Conservation (phyloP, 805 yeast species). For the Lipomyces orientalis region DNA sequence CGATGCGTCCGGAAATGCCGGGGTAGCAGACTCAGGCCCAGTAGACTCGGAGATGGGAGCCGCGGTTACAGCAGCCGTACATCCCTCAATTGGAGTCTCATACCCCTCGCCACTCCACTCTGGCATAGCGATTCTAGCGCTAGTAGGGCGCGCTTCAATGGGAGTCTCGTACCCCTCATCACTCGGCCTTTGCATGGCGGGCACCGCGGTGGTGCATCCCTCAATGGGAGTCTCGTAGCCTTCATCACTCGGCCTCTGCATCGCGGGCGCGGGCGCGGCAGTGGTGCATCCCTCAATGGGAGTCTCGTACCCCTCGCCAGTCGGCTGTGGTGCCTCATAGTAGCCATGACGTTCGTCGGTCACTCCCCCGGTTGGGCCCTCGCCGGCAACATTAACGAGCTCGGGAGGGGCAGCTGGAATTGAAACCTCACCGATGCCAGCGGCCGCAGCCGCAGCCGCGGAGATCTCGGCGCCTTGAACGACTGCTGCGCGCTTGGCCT, state of each 20-base stretch:
- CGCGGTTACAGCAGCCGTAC: not conserved
- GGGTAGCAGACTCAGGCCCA: no score
- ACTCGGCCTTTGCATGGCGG: not conserved
- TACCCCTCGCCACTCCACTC: not conserved
- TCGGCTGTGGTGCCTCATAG: not conserved
- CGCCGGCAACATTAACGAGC: not conserved
- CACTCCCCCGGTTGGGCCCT: not conserved
- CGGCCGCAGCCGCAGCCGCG: not conserved
- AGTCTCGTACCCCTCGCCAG: not conserved
- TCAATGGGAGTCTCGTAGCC: not conserved
- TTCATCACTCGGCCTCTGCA: not conserved
- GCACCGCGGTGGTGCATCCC: not conserved
- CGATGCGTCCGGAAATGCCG: not conserved
- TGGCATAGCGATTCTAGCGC: not conserved
- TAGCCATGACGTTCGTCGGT: not conserved
- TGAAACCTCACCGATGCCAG: not conserved
- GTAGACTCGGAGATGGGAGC: no score
- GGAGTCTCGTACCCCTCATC: conserved; percentile 2
- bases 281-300: not conserved
- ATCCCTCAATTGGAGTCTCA: not conserved
- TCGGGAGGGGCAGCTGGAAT: not conserved
- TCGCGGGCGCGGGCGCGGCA: not conserved
- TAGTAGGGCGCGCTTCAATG: not conserved
- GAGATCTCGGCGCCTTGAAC: not conserved
- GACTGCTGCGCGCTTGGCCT: not conserved